Conservation (phyloP, 2,329 filamentous ascomycete species). For the Pseudogymnoascus sp. region DNA sequence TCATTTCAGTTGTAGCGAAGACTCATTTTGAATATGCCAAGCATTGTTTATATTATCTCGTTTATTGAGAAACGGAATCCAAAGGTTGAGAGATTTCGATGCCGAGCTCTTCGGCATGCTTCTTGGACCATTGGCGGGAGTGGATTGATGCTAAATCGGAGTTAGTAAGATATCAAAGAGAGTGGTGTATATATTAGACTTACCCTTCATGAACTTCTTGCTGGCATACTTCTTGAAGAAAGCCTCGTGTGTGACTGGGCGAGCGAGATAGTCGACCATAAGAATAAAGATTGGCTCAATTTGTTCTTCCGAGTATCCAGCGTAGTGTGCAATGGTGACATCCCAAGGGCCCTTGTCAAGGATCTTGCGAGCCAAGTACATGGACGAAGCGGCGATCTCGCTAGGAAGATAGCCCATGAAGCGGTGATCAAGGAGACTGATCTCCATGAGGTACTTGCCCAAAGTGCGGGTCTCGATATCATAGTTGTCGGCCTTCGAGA, state of each 20-base stretch:
- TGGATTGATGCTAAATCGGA: slow-evolving; percentile 68
- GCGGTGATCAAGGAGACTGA: slow-evolving; percentile 87
- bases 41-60: slow-evolving; percentile 7
- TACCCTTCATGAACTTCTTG: slow-evolving; percentile 99
- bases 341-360: slow-evolving; percentile 91
- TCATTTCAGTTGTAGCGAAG: slow-evolving; percentile 7
- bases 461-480: slow-evolving; percentile 96
- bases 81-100: slow-evolving; percentile 33
- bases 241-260: slow-evolving; percentile 85
- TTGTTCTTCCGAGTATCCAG: slow-evolving; percentile 87
- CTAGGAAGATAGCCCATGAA: slow-evolving; percentile 88
- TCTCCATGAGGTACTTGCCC: slow-evolving; percentile 96
- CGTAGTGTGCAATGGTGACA: slow-evolving; percentile 77
- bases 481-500: slow-evolving; percentile 99
- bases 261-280: slow-evolving; percentile 93
- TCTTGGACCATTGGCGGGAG: slow-evolving; percentile 89
- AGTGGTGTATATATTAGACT: slow-evolving; percentile 24
- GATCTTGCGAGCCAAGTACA: slow-evolving; percentile 89
- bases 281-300: slow-evolving; percentile 85
- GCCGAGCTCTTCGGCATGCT: slow-evolving; percentile 53
- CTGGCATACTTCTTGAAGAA: slow-evolving; percentile 99
- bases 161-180: slow-evolving; percentile 20
- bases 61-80: slow-evolving; percentile 22
- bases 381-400: slow-evolving; percentile 82
- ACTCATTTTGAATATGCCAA: slow-evolving; percentile 9